Base-by-base conservation (phyloP, 441 rosid species). In the Syzygium syzygioides region DNA sequence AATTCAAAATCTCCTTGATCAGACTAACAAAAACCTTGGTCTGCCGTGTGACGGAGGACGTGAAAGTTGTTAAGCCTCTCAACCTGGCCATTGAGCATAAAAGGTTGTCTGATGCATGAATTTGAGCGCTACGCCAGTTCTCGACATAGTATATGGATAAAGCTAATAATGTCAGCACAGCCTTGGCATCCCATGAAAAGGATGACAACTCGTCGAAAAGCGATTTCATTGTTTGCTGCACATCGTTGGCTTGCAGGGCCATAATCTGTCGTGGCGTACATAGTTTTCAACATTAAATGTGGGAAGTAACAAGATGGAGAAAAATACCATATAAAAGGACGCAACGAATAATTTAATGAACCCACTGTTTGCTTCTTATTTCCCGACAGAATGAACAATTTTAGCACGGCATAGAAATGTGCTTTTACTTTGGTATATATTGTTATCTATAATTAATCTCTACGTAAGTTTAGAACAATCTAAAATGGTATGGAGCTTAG, bases 121-220 rank as follows among this genome's bases (percentile, higher is more conserved):
- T 6, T 62, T 28, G 32, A n/a, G 19, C 0, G 9, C 0, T 19
- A 62, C 9, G 68, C 18, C 9, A 14, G 2, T n/a, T 62, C 68
- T 62, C 68, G 34, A 6, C 34, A n/a, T 0, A 62, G 68, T 0
- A 62, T 9, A n/a, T 4, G 4, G 68, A n/a, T 3, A 62, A n/a
- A 62, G 68, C 2, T 60, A 14, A 62, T 32, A 62, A 14, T 3
- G 18, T 28, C 34, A 62, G 68, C 34, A n/a, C 34, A 3, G 68
- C 68, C 19, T 62, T 62, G 18, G 19, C 68, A 62, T 62, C 68
- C 34, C 34, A n/a, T n/a, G 68, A 14, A n/a, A 62, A 62, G 17
- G 18, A 14, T 13, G 34, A 62, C 68, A 62, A 3, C 4, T 3
- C 0, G 9, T 3, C 18, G 4, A 14, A n/a, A 62, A 62, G 68